These are phyloP conservation scores for Penicillium hesseltinei DNA, from an alignment of 2,329 filamentous ascomycete genomes.

Conservation along the genomic window DNA sequence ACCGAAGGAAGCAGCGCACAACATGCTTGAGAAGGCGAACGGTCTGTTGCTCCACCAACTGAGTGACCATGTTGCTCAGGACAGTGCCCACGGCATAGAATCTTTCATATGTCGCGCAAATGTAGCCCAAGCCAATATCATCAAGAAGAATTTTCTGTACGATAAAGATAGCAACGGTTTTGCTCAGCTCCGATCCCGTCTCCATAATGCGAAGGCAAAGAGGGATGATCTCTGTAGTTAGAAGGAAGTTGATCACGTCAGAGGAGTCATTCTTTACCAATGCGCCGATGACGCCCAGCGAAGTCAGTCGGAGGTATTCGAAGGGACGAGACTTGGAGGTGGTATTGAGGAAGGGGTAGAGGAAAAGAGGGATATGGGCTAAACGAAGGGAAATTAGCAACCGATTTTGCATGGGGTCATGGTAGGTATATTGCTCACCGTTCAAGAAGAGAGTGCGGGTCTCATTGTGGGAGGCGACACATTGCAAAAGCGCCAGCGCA, in stretches of 20 bases:
- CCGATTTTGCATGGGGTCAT: not conserved
- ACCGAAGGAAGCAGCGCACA: conserved; percentile 94
- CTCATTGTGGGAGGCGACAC: conserved; percentile 95
- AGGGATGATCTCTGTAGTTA: conserved; percentile 97
- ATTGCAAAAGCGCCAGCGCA: conserved; percentile 90
- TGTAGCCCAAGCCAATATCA: conserved; percentile 95
- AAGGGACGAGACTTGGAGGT: conserved; percentile 97
- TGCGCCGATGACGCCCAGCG: conserved; percentile 92
- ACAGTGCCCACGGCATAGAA: conserved; percentile 98
- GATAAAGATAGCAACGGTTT: conserved; percentile 99
- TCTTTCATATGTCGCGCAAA: conserved; percentile 96
- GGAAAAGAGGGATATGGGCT: conserved; percentile 96
- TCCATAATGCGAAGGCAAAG: conserved; percentile 98
- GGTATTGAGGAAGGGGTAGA: conserved; percentile 97
- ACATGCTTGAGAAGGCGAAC: conserved; percentile 95
- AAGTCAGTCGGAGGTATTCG: conserved; percentile 94
- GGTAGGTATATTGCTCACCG: conserved; percentile 54
- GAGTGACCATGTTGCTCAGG: conserved; percentile 96
- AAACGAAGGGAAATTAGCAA: conserved; percentile 13
- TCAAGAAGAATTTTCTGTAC: conserved; percentile 98
- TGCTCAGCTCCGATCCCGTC: conserved; percentile 95
- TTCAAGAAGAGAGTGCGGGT: conserved; percentile 91
- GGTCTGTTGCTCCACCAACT: conserved; percentile 96
- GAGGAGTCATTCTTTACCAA: conserved; percentile 98
- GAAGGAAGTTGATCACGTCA: conserved; percentile 97